These are phyloP conservation scores for Elsinoe ampelina DNA, from an alignment of 2,329 filamentous ascomycete species.

Conservation along the genomic window DNA sequence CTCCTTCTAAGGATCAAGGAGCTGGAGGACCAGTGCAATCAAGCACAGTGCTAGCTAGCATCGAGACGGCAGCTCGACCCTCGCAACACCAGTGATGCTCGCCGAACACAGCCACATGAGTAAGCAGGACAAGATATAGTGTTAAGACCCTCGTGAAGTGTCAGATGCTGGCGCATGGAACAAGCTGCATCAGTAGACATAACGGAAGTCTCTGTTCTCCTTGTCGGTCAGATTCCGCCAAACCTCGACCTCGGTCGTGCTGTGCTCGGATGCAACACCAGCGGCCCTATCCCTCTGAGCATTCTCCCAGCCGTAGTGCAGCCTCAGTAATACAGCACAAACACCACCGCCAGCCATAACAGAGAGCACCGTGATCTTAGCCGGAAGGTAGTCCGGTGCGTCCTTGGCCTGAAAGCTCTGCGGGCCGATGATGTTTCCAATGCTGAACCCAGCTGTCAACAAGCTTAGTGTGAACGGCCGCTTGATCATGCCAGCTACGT, in stretches of 20 bases:
- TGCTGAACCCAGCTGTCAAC: constrained; percentile 3
- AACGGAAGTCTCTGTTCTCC: constrained; percentile 50
- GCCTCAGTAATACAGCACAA: background rate
- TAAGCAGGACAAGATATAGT: too few species aligned
- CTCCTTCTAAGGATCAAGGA: too few species aligned
- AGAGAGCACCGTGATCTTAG: constrained; percentile 28
- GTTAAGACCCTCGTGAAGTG: too few species aligned
- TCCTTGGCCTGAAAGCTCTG: constrained; percentile 28
- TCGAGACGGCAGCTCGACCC: too few species aligned
- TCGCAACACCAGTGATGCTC: too few species aligned
- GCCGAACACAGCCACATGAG: too few species aligned
- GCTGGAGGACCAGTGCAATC: too few species aligned
- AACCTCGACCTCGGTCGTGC: background rate
- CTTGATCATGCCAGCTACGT: constrained; percentile 42
- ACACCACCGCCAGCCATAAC: background rate
- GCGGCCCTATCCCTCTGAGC: background rate
- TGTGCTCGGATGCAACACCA: background rate
- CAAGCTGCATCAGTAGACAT: constrained; percentile 21
- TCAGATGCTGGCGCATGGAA: background rate
- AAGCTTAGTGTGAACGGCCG: background rate
- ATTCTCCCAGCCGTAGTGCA: constrained; percentile 8
- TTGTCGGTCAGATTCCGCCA: constrained; percentile 43
- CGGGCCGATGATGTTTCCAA: constrained; percentile 31
- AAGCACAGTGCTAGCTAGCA: too few species aligned
- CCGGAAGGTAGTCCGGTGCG: constrained; percentile 28